Evolutionary conservation across 768 basidiomycete genomes (phyloP).

Genomic region (Trichaptum fuscoviolaceum): DNA sequence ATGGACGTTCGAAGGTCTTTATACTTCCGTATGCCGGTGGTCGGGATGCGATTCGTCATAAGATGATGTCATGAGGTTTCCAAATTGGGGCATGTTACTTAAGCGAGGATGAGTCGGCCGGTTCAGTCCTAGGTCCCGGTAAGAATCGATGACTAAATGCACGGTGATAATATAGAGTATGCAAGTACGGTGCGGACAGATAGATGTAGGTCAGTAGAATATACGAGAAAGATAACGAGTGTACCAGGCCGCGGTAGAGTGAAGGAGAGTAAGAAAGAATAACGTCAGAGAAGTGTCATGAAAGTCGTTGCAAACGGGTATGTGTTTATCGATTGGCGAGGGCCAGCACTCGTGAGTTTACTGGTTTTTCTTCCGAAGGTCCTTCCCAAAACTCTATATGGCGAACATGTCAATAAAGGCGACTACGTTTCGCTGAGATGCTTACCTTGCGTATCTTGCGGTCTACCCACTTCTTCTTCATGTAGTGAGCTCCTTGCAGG

Average conservation of each 20-base stretch:
- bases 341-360: too few relatives aligned
- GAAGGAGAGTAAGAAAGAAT: background rate
- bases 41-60: too few relatives aligned
- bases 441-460: background rate
- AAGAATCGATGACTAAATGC: background rate
- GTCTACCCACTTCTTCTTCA: conserved; percentile 32
- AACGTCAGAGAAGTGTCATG: background rate
- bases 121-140: background rate
- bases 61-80: background rate
- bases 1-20: too few relatives aligned
- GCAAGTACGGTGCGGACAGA: background rate
- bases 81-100: background rate
- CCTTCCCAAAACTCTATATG: background rate
- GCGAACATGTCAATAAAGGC: background rate
- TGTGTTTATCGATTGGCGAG: too few relatives aligned
- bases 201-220: background rate
- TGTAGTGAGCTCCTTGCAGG: conserved; percentile 36
- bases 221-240: background rate
- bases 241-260: background rate
- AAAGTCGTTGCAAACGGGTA: background rate
- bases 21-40: too few relatives aligned
- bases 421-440: background rate
- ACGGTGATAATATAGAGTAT: background rate
- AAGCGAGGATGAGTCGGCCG: background rate
- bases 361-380: background rate